Percentiles rank a stretch among this genome's conserved stretches.
Conservation (phyloP, 345 rosid genomes). For the Hibiscus tridactylites region DNA sequence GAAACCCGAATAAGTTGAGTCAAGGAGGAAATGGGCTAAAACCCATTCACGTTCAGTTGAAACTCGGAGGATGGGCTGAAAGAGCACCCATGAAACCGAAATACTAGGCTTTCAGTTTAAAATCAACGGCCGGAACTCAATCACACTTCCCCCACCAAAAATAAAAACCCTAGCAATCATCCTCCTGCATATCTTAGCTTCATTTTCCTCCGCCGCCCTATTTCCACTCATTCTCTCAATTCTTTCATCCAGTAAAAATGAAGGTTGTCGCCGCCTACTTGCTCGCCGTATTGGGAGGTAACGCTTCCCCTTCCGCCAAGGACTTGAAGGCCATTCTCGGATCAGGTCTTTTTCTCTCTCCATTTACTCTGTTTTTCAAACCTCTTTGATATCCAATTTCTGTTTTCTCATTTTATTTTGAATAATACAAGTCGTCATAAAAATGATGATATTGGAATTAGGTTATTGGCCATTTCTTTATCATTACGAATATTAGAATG, state of each 20-base stretch:
- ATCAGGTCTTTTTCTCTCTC: slow-evolving; percentile 33
- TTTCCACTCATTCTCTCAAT: not conserved
- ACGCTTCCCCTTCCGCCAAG: slow-evolving; percentile 40
- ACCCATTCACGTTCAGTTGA: not conserved
- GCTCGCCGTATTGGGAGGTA: slow-evolving; percentile 69
- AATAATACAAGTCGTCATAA: not conserved
- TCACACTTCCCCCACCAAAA: not conserved
- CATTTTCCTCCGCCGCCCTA: not conserved
- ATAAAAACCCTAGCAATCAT: slow-evolving; percentile 1
- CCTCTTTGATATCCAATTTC: not conserved
- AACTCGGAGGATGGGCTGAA: not conserved
- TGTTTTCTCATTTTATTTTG: not conserved
- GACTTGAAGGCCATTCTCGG: slow-evolving; percentile 57
- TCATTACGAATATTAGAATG: not conserved
- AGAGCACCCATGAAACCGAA: not conserved
- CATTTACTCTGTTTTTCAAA: not conserved
- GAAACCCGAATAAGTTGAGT: too few species aligned
- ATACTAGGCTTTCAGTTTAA: not conserved
- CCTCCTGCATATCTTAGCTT: not conserved
- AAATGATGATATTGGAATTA: not conserved
- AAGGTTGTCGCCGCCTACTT: slow-evolving; percentile 71
- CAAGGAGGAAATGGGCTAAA: not conserved
- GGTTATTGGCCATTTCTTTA: not conserved
- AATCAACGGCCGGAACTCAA: not conserved
- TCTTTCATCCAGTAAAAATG: slow-evolving; percentile 24